phyloP scores from a whole-genome alignment of 148 eudicot species.

The Dysphania ambrosioides region DNA sequence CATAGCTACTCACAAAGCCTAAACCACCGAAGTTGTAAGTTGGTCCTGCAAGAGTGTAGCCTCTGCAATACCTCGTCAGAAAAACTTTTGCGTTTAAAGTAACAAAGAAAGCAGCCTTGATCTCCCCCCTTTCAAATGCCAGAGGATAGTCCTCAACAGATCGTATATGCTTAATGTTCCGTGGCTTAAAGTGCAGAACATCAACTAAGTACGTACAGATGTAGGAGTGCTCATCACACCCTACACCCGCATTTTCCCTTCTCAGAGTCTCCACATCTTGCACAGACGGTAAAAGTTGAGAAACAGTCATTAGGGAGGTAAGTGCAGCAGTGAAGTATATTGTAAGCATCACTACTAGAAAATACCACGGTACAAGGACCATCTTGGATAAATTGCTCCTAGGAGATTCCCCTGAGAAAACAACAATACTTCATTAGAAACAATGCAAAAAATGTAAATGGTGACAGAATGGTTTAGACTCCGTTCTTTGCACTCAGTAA shows the following conservation, averaged over 20 bases:
- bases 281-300: conserved; percentile 27
- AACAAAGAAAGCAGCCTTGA: conserved; percentile 38
- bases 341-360: conserved; percentile 29
- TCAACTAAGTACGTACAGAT: conserved; percentile 27
- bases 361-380: conserved; percentile 35
- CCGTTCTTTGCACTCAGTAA: not conserved
- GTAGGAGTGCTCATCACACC: conserved; percentile 35
- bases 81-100: conserved; percentile 39
- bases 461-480: not conserved
- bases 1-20: conserved; percentile 32
- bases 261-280: conserved; percentile 27
- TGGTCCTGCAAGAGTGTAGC: conserved; percentile 32
- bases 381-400: conserved; percentile 30
- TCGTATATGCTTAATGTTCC: conserved; percentile 22
- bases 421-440: not conserved
- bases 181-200: conserved; percentile 25
- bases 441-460: not conserved
- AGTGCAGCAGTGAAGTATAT: conserved; percentile 38
- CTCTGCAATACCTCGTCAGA: conserved; percentile 33
- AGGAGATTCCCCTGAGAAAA: conserved; percentile 28
- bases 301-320: conserved; percentile 35
- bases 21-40: conserved; percentile 37
- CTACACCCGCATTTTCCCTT: conserved; percentile 31
- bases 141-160: conserved; percentile 29
- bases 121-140: conserved; percentile 36